These are phyloP conservation scores for Paramecium sexaurelia DNA, from an alignment of 73 alveolate species.

Conservation along the genomic window DNA sequence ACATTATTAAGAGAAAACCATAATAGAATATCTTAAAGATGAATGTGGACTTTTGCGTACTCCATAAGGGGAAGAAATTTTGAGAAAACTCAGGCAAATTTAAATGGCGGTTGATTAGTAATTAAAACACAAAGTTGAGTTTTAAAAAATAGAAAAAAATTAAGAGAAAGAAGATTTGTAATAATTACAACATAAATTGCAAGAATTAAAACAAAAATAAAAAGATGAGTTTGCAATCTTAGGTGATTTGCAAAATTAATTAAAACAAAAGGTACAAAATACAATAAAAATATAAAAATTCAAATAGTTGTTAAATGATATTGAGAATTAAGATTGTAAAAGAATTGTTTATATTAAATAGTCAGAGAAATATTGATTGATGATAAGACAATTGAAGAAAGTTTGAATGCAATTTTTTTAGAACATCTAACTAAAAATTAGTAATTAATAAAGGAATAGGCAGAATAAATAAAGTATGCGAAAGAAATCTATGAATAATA, in stretches of 20 bases:
- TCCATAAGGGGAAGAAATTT: background rate
- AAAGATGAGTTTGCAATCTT: background rate
- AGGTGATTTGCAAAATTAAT: conserved; percentile 7
- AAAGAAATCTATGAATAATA: background rate
- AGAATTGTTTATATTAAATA: background rate
- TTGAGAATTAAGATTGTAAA: background rate
- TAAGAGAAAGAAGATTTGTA: background rate
- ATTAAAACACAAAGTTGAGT: background rate
- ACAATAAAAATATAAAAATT: background rate
- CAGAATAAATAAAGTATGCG: background rate
- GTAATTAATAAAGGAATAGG: background rate
- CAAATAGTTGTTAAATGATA: background rate
- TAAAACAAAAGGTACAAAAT: background rate
- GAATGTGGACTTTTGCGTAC: background rate
- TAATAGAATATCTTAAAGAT: background rate
- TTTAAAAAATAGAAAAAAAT: background rate
- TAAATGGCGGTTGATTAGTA: background rate
- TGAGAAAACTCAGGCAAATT: background rate
- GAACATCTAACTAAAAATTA: background rate
- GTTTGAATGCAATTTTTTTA: background rate
- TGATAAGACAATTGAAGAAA: conserved; percentile 7
- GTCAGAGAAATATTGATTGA: background rate
- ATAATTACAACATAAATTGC: background rate
- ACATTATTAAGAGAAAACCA: background rate
- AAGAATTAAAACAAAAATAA: background rate